phyloP scores from a whole-genome alignment of 306 rosid genomes.

The Prunus mira region DNA sequence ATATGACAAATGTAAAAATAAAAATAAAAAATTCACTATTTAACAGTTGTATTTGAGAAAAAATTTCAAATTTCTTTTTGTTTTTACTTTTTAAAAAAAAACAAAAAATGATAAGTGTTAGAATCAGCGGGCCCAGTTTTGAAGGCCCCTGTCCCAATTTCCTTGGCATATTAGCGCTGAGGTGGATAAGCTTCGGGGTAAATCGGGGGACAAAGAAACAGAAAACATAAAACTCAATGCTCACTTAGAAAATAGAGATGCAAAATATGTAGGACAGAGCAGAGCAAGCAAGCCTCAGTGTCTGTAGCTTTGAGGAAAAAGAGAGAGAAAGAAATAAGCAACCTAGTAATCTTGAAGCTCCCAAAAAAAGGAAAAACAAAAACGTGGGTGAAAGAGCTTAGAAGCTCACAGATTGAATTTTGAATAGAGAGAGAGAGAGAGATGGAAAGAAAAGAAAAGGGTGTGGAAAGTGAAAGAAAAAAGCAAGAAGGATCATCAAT shows the following conservation, averaged over 20 bases:
- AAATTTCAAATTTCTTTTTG: neutral
- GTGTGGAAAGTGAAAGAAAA: constrained; percentile 33
- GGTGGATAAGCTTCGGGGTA: constrained; percentile 21
- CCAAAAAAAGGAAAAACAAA: neutral
- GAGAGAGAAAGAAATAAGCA: neutral
- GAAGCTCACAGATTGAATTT: constrained; percentile 18
- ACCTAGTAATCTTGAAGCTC: neutral
- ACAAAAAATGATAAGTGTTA: neutral
- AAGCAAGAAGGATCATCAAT: constrained; percentile 26
- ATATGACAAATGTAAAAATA: too few species aligned
- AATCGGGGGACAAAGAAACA: constrained; percentile 2
- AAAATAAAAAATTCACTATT: too few species aligned
- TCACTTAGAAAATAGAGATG: neutral
- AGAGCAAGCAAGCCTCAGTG: neutral
- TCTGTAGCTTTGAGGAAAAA: neutral
- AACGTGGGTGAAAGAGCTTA: constrained; percentile 8
- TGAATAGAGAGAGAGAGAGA: constrained; percentile 14
- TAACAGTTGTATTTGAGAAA: too few species aligned
- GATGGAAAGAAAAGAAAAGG: constrained; percentile 31
- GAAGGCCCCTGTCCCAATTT: constrained; percentile 1
- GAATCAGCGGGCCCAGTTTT: neutral
- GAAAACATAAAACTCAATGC: constrained; percentile 5
- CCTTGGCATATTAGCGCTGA: constrained; percentile 11
- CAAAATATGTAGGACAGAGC: constrained; percentile 15
- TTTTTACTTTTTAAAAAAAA: neutral